A percentile compares a stretch with the other conserved stretches of the same genome.
Evolutionary conservation across 2,329 filamentous ascomycete species (phyloP).

Genomic region (Aspergillus sp.): DNA sequence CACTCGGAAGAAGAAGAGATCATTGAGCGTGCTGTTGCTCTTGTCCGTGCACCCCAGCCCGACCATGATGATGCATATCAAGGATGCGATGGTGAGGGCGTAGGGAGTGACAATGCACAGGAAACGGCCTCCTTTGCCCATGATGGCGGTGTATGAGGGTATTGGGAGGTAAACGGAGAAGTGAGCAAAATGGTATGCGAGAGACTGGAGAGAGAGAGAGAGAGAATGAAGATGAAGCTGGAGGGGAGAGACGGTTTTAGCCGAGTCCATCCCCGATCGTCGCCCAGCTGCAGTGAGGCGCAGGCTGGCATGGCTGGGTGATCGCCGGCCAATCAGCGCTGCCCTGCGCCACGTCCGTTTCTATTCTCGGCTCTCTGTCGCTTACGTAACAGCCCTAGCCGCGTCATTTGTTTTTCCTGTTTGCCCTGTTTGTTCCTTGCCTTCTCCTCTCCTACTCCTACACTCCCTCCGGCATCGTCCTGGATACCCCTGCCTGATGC

Average conservation of each 20-base stretch:
- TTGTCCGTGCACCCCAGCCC: conserved; percentile 49
- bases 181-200: neutral
- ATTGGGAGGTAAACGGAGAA: too few relatives aligned
- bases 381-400: too few relatives aligned
- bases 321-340: neutral
- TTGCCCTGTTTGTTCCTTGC: too few relatives aligned
- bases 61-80: conserved; percentile 57
- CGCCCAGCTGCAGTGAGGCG: too few relatives aligned
- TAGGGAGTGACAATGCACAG: conserved; percentile 84
- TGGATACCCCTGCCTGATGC: too few relatives aligned
- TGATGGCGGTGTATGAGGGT: conserved; percentile 27
- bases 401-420: too few relatives aligned
- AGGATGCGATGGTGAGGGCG: conserved; percentile 64
- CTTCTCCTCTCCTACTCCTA: too few relatives aligned
- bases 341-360: neutral
- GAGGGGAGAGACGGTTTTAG: conserved; percentile 5
- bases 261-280: neutral
- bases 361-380: too few relatives aligned
- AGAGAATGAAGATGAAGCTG: conserved; percentile 1
- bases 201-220: conserved; percentile 3
- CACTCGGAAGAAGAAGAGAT: conserved; percentile 49
- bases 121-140: conserved; percentile 68
- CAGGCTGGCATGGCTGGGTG: neutral
- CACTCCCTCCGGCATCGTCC: too few relatives aligned
- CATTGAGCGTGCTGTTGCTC: conserved; percentile 36